phyloP scores from a whole-genome alignment of 2,329 filamentous ascomycete genomes.

The Cordyceps javanica region DNA sequence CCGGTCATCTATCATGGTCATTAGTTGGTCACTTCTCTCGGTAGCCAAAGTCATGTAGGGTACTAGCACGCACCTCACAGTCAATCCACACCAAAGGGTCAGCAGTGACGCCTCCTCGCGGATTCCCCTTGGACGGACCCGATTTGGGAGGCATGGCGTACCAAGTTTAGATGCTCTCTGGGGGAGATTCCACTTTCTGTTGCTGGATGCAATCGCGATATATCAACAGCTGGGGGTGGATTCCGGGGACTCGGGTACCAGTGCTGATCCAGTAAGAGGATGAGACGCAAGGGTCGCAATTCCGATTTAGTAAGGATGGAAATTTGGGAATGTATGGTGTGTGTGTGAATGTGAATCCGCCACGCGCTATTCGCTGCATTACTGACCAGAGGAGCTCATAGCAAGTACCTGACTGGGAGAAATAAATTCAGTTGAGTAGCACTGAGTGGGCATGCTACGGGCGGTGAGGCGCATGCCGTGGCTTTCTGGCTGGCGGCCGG shows the following conservation, averaged over 20 bases:
- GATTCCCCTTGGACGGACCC: slow-evolving; percentile 16
- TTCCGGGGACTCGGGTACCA: neutral
- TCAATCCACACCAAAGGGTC: slow-evolving; percentile 84
- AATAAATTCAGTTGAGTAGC: neutral
- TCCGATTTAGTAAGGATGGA: slow-evolving; percentile 6
- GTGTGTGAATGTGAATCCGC: neutral
- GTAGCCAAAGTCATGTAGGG: neutral
- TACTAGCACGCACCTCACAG: slow-evolving; percentile 39
- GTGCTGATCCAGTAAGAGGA: slow-evolving; percentile 2
- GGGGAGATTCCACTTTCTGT: neutral
- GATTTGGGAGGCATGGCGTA: slow-evolving; percentile 12
- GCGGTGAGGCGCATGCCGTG: neutral
- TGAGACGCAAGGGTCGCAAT: neutral
- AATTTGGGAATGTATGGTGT: neutral
- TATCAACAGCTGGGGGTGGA: neutral
- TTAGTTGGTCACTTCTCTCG: neutral
- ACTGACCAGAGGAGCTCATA: no score
- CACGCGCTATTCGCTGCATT: neutral
- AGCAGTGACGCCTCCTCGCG: slow-evolving; percentile 20
- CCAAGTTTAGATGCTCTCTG: neutral
- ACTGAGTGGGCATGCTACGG: neutral
- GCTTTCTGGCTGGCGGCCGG: neutral
- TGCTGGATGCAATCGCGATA: neutral
- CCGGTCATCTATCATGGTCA: slow-evolving; percentile 66
- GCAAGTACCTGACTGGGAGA: neutral